Percentiles rank a stretch among this genome's conserved stretches.
Evolutionary conservation across 371 early-diverging fungal species (phyloP).

Genomic region (Amoeboaphelidium occidentale): DNA sequence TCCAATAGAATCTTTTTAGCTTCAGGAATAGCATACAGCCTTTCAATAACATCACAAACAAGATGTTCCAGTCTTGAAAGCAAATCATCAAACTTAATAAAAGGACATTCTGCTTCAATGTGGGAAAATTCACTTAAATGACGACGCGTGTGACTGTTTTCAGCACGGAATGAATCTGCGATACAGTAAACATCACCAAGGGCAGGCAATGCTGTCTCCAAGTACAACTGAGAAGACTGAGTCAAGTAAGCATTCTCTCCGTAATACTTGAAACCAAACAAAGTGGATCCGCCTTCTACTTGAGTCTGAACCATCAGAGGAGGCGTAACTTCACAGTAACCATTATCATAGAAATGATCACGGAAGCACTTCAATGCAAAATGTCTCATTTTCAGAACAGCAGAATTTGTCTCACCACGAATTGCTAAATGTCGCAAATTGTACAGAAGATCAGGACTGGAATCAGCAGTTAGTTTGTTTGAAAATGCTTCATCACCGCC

Average conservation of each 20-base stretch:
- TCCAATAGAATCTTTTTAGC: slow-evolving; percentile 52
- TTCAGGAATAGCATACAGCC: slow-evolving; percentile 44
- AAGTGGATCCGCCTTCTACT: slow-evolving; percentile 97
- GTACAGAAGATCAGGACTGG: slow-evolving; percentile 63
- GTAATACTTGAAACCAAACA: slow-evolving; percentile 95
- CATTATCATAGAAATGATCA: slow-evolving; percentile 60
- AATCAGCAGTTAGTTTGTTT: slow-evolving; percentile 65
- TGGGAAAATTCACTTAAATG: slow-evolving; percentile 98
- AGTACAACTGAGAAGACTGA: slow-evolving; percentile 97
- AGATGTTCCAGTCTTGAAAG: slow-evolving; percentile 73
- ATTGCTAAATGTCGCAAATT: slow-evolving; percentile 94
- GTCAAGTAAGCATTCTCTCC: slow-evolving; percentile 94
- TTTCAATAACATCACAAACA: slow-evolving; percentile 65
- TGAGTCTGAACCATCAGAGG: slow-evolving; percentile 99
- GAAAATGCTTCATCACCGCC: slow-evolving; percentile 79
- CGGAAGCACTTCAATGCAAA: slow-evolving; percentile 77
- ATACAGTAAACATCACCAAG: slow-evolving; percentile 94
- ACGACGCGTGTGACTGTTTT: slow-evolving; percentile 95
- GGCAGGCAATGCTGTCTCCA: slow-evolving; percentile 93
- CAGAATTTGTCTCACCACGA: slow-evolving; percentile 74
- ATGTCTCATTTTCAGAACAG: slow-evolving; percentile 73
- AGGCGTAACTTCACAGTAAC: slow-evolving; percentile 86
- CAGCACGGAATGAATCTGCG: slow-evolving; percentile 97
- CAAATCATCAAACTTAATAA: slow-evolving; percentile 80
- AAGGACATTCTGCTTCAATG: slow-evolving; percentile 94